Evolutionary conservation across 306 rosid species (phyloP).

Genomic region (Rosa multiflora): DNA sequence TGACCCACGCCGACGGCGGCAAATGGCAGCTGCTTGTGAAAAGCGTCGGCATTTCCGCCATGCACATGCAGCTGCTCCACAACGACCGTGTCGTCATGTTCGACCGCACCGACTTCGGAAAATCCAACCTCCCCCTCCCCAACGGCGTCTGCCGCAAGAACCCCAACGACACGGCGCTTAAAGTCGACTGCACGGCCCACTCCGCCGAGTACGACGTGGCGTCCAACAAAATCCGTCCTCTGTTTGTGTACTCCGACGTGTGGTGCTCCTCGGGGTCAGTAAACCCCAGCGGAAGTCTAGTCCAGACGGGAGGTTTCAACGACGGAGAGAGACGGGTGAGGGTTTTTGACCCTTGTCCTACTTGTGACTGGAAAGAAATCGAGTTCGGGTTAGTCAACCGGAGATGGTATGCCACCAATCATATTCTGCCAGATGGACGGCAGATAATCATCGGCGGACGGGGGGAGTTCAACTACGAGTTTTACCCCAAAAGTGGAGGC

Average conservation of each 20-base stretch:
- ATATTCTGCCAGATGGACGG: conserved; percentile 54
- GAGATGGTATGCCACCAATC: conserved; percentile 66
- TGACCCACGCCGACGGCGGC: conserved; percentile 29
- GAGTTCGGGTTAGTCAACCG: conserved; percentile 13
- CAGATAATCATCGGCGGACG: conserved; percentile 62
- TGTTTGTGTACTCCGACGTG: conserved; percentile 54
- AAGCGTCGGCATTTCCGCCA: conserved; percentile 72
- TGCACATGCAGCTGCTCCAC: conserved; percentile 90
- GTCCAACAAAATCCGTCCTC: conserved; percentile 54
- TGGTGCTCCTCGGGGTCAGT: conserved; percentile 85
- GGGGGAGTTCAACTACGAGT: conserved; percentile 53
- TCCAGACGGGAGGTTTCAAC: conserved; percentile 74
- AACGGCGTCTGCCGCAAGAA: conserved; percentile 45
- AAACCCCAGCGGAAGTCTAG: conserved; percentile 36
- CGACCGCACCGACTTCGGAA: conserved; percentile 80
- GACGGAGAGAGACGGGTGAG: conserved; percentile 48
- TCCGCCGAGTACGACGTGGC: conserved; percentile 63
- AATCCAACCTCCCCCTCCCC: conserved; percentile 54
- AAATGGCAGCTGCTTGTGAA: conserved; percentile 51
- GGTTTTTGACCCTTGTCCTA: conserved; percentile 34
- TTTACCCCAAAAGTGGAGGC: conserved; percentile 36
- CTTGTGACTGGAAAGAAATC: conserved; percentile 50
- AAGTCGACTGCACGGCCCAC: conserved; percentile 76
- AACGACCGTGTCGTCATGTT: conserved; percentile 62
- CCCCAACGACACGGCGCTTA: conserved; percentile 34